A percentile compares a stretch with the other conserved stretches of the same genome.
These are phyloP conservation scores for Mortierella hygrophila DNA, from an alignment of 192 early-diverging fungal genomes.

Conservation along the genomic window DNA sequence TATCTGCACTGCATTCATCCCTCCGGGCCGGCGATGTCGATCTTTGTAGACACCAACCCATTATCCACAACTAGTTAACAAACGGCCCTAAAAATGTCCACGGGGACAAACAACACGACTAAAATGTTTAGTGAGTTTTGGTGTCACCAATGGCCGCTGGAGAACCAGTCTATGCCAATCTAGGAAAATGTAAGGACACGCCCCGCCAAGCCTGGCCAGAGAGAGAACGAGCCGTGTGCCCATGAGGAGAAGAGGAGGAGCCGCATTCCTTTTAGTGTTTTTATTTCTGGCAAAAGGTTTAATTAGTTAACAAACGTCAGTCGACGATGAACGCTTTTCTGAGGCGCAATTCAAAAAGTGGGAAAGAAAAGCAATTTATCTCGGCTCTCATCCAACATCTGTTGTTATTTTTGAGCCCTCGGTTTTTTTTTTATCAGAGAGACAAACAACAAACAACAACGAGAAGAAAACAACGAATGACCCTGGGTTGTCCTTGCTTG, in stretches of 20 bases:
- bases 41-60: too few species aligned
- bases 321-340: neutral
- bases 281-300: constrained; percentile 7
- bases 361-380: constrained; percentile 1
- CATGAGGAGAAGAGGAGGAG: neutral
- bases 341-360: neutral
- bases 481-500: neutral
- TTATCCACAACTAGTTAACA: too few species aligned
- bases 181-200: neutral
- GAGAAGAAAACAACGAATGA: neutral
- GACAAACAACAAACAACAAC: neutral
- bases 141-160: neutral
- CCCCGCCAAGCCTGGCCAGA: neutral
- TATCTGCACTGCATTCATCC: too few species aligned
- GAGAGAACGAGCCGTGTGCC: neutral
- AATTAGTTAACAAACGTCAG: neutral
- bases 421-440: neutral
- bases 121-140: neutral
- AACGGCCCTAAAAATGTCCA: neutral
- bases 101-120: neutral
- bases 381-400: neutral
- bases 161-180: neutral
- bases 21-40: too few species aligned
- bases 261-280: neutral
- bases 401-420: neutral